Evolutionary conservation across 2,329 filamentous ascomycete genomes (phyloP).

Genomic region (Colletotrichum incanum): DNA sequence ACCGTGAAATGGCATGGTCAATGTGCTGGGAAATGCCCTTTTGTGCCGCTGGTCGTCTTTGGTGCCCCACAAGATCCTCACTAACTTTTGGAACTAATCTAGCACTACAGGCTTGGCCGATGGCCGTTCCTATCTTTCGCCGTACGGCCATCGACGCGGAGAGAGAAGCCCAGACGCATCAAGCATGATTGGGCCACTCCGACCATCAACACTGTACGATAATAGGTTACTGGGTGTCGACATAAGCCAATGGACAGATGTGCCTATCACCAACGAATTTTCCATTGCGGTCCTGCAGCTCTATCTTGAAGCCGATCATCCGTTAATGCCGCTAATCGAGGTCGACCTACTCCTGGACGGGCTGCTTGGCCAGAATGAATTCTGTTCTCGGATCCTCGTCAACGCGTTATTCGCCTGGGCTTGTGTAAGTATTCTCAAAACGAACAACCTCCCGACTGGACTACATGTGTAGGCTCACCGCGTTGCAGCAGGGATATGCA

Average conservation of each 20-base stretch:
- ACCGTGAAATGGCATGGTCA: neutral
- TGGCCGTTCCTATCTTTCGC: neutral
- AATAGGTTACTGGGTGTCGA: conserved; percentile 3
- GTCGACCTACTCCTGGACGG: conserved; percentile 10
- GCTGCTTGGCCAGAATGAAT: neutral
- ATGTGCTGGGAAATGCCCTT: neutral
- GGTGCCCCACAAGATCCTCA: neutral
- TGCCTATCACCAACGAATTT: conserved; percentile 12
- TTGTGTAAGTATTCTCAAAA: conserved; percentile 2
- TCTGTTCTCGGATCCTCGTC: conserved; percentile 10
- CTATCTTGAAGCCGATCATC: conserved; percentile 19
- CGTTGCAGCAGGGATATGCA: conserved; percentile 5
- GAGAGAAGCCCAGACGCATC: neutral
- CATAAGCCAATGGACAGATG: conserved; percentile 3
- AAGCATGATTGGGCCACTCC: neutral
- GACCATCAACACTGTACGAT: conserved; percentile 1
- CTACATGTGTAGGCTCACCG: neutral
- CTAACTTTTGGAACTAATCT: neutral
- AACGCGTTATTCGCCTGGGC: conserved; percentile 6
- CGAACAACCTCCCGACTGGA: no score
- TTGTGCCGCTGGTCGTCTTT: neutral
- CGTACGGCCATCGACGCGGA: neutral
- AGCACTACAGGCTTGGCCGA: neutral
- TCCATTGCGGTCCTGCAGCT: neutral
- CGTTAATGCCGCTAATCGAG: conserved; percentile 5